A percentile compares a stretch with the other conserved stretches of the same genome.
Evolutionary conservation across 805 yeast genomes (phyloP).

Genomic region (Metschnikowia anglica): DNA sequence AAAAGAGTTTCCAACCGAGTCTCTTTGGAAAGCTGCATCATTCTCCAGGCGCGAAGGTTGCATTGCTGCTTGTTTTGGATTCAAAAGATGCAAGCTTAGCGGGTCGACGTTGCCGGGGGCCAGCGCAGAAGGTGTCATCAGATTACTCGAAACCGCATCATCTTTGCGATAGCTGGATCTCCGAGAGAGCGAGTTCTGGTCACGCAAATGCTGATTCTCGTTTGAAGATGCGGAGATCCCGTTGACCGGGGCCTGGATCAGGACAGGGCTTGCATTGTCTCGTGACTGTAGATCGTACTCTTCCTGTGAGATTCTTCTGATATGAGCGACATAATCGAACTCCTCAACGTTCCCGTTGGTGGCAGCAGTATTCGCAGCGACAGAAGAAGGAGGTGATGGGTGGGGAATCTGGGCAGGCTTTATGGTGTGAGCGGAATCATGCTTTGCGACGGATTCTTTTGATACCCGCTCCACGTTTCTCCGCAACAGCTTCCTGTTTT

Average conservation of each 20-base stretch:
- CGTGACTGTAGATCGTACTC: constrained; percentile 24
- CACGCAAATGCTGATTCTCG: no score
- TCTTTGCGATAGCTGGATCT: not conserved
- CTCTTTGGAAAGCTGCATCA: not conserved
- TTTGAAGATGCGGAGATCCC: no score
- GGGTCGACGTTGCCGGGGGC: not conserved
- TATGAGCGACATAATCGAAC: constrained; percentile 48
- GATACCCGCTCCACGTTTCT: constrained; percentile 6
- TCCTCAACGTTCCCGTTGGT: constrained; percentile 35
- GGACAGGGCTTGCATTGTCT: not conserved
- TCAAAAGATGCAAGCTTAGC: not conserved
- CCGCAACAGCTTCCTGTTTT: constrained; percentile 33
- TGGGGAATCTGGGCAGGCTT: no score
- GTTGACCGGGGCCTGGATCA: no score
- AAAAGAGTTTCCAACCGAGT: constrained; percentile 23
- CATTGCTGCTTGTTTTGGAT: not conserved
- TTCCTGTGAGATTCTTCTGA: constrained; percentile 41
- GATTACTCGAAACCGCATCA: not conserved
- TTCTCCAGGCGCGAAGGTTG: not conserved
- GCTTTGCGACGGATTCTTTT: no score
- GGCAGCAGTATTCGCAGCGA: no score
- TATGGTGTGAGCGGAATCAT: no score
- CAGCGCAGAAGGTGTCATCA: not conserved
- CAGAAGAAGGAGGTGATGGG: no score
- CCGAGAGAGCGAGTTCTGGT: constrained; percentile 1